Percentiles rank a stretch among this genome's conserved stretches.
These are phyloP conservation scores for Trichopus zeylanicus DNA, from an alignment of 116 monocot genomes.

Conservation along the genomic window DNA sequence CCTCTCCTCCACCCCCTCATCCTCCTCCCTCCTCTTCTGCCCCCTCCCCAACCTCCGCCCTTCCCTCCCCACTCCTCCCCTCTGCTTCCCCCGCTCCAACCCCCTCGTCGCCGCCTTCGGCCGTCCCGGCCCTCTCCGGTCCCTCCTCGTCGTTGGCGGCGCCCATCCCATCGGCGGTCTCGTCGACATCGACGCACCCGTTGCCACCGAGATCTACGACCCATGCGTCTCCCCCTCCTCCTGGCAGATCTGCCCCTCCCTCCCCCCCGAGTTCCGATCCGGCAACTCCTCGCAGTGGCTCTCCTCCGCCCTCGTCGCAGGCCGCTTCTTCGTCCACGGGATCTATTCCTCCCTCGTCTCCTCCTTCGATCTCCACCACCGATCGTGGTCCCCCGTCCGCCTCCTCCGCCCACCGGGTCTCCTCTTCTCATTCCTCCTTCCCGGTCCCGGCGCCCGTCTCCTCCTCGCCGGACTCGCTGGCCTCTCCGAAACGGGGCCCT, in stretches of 20 bases:
- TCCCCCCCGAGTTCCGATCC: constrained; percentile 38
- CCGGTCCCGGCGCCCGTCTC: constrained; percentile 17
- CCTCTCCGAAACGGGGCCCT: constrained; percentile 1
- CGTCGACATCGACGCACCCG: constrained; percentile 45
- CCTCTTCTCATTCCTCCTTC: constrained; percentile 31
- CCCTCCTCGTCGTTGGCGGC: constrained; percentile 31
- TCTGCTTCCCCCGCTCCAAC: constrained; percentile 38
- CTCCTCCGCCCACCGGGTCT: constrained; percentile 29
- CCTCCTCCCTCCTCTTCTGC: constrained; percentile 18
- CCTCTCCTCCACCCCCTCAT: constrained; percentile 24
- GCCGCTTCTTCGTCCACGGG: constrained; percentile 32
- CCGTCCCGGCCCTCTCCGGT: neutral
- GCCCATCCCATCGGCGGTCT: constrained; percentile 38
- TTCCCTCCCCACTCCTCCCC: constrained; percentile 19
- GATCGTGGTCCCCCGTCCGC: constrained; percentile 22
- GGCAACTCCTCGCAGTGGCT: constrained; percentile 49
- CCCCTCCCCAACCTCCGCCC: constrained; percentile 15
- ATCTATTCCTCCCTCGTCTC: constrained; percentile 34
- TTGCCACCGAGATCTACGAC: constrained; percentile 43
- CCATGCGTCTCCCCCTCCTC: neutral
- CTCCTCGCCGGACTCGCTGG: constrained; percentile 40
- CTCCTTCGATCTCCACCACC: constrained; percentile 23
- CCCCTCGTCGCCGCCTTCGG: constrained; percentile 35
- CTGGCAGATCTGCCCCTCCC: constrained; percentile 43
- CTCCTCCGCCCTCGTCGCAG: constrained; percentile 23